Evolutionary conservation across 768 basidiomycete species (phyloP), one percentile per base, ranked within the genome.

Genomic region (Cyclocybe cylindracea): DNA sequence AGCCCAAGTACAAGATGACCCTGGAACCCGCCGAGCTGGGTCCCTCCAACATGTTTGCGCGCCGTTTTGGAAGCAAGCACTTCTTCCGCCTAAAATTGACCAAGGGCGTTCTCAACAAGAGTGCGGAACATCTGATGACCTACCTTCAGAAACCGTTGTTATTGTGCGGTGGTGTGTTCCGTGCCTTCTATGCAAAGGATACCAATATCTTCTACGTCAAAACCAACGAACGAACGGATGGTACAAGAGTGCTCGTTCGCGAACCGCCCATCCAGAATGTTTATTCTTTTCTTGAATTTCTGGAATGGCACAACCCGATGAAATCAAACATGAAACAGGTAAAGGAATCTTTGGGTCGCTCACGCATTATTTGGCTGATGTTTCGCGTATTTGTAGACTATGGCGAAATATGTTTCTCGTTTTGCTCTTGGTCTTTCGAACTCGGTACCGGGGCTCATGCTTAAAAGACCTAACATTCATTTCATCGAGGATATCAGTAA

Each of bases 341-440:
- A 47, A 66, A 60, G 0, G 39, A 39, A 31, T n/a, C 32, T 31
- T 7, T 33, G 4, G 11, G 7, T 9, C 7, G 9, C 31, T 39
- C 10, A 39, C 32, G 8, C 35, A 44, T 31, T 44, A 38, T 29
- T 48, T 35, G 41, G 18, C 24, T 50, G 32, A 44, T 9, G 35
- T 38, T 48, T 31, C 46, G 39, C 13, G 4, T 11, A 13, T 9
- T 43, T 42, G n/a, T 47, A 87, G 86, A 71, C 75, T 9, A 77
- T 86, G 68, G 71, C 79, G 1, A 88, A 89, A 65, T 88, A 82
- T 79, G 71, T 78, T 10, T 75, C 85, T n/a, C 76, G 86, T 0
- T 82, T 80, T 54, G 75, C 79, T 0, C 72, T 89, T 7, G 84
- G 80, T 0, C 62, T 87, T 5, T 88, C 87, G 0, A 87, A 77